These are phyloP conservation scores for Wickerhamiella brachini DNA, from an alignment of 805 yeast genomes.

Conservation along the genomic window DNA sequence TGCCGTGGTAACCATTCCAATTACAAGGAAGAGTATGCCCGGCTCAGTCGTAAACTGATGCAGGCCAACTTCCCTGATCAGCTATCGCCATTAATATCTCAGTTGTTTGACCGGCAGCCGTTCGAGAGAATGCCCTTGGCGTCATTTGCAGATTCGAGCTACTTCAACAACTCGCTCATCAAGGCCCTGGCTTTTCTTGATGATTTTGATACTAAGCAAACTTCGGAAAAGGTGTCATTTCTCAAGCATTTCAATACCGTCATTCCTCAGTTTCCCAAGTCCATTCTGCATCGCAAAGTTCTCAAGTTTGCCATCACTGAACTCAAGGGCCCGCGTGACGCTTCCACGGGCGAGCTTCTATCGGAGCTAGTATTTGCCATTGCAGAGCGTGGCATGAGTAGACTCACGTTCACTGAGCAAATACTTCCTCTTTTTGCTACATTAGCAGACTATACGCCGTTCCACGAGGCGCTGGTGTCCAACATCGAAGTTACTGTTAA, in stretches of 20 bases:
- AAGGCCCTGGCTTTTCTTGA: slow-evolving; percentile 72
- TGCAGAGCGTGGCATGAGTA: slow-evolving; percentile 48
- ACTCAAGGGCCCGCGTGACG: slow-evolving; percentile 23
- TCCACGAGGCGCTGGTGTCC: slow-evolving; percentile 34
- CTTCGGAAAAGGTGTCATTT: slow-evolving; percentile 53
- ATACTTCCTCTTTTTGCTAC: slow-evolving; percentile 36
- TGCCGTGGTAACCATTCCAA: slow-evolving; percentile 38
- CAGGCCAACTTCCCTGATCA: slow-evolving; percentile 28
- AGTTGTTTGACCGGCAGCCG: slow-evolving; percentile 32
- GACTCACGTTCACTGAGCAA: slow-evolving; percentile 61
- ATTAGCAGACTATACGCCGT: slow-evolving; percentile 28
- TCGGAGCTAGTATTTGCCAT: slow-evolving; percentile 24
- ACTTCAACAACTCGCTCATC: slow-evolving; percentile 71
- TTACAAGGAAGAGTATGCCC: slow-evolving; percentile 35
- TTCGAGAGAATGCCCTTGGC: slow-evolving; percentile 45
- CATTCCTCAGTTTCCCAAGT: slow-evolving; percentile 44
- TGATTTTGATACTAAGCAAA: slow-evolving; percentile 61
- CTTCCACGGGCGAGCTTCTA: slow-evolving; percentile 13
- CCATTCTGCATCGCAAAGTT: slow-evolving; percentile 50
- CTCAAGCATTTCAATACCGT: slow-evolving; percentile 47
- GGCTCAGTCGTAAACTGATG: slow-evolving; percentile 20
- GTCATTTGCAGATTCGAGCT: slow-evolving; percentile 55
- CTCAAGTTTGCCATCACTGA: slow-evolving; percentile 51
- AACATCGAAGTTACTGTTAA: slow-evolving; percentile 34
- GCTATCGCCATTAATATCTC: slow-evolving; percentile 12